Conservation (phyloP, 1,284 basidiomycete species). For the Ganoderma sinense region DNA sequence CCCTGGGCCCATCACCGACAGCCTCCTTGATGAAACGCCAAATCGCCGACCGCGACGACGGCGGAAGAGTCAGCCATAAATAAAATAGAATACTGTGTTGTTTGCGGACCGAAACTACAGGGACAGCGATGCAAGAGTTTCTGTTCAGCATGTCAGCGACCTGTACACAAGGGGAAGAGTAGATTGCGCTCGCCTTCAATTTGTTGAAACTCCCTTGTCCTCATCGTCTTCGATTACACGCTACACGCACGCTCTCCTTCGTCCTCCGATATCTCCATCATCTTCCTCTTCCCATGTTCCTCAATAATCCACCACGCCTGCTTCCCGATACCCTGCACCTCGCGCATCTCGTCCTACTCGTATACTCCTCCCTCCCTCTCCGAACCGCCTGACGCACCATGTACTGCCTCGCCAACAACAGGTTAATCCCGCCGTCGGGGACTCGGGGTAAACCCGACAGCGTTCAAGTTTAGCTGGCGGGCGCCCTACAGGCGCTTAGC, state of each 20-base stretch:
- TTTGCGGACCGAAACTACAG: too few relatives aligned
- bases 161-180: too few relatives aligned
- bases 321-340: slow-evolving; percentile 1
- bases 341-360: slow-evolving; percentile 25
- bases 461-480: too few relatives aligned
- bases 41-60: too few relatives aligned
- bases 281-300: background rate
- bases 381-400: background rate
- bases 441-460: slow-evolving; percentile 7
- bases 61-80: too few relatives aligned
- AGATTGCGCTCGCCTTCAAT: background rate
- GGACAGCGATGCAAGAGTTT: too few relatives aligned
- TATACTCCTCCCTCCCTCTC: background rate
- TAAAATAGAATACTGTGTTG: too few relatives aligned
- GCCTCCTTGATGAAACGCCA: too few relatives aligned
- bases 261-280: slow-evolving; percentile 12
- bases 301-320: slow-evolving; percentile 23
- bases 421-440: too few relatives aligned
- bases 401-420: background rate
- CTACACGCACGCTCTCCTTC: slow-evolving; percentile 18
- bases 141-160: too few relatives aligned
- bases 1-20: too few relatives aligned
- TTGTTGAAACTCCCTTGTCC: background rate
- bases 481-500: too few relatives aligned
- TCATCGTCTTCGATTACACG: slow-evolving; percentile 3